These are phyloP conservation scores for Papiliotrema flavescens DNA, from an alignment of 1,284 basidiomycete genomes.

Conservation along the genomic window DNA sequence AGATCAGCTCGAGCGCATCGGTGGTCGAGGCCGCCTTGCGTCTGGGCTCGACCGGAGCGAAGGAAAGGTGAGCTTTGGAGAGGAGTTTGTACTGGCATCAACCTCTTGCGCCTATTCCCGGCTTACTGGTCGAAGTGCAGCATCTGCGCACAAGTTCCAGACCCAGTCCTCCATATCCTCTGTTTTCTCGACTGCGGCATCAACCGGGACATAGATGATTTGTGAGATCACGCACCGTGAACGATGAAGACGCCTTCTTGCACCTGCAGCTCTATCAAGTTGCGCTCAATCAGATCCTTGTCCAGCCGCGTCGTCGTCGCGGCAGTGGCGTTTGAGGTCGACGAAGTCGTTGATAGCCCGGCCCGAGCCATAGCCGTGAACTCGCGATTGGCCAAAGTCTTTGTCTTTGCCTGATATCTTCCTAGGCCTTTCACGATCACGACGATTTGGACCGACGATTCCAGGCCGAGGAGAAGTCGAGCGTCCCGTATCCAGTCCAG, in stretches of 20 bases:
- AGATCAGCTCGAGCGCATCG: conserved; percentile 43
- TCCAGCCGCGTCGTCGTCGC: conserved; percentile 10
- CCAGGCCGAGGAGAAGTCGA: conserved; percentile 22
- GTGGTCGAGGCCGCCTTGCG: conserved; percentile 21
- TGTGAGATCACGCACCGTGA: conserved; percentile 27
- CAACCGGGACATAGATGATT: not conserved
- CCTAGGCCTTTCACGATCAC: conserved; percentile 44
- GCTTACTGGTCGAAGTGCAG: conserved; percentile 46
- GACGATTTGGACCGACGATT: conserved; percentile 29
- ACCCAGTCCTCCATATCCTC: conserved; percentile 48
- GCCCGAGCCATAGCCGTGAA: conserved; percentile 37
- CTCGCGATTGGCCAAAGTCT: conserved; percentile 27
- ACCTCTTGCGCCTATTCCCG: not conserved
- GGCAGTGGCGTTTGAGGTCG: not conserved
- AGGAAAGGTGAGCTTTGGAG: conserved; percentile 46
- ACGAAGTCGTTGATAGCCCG: conserved; percentile 11
- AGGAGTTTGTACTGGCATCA: conserved; percentile 39
- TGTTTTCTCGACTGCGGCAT: conserved; percentile 41
- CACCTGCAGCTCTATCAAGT: conserved; percentile 42
- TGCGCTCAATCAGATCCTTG: conserved; percentile 40
- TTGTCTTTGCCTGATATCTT: conserved; percentile 38
- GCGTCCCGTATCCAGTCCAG: conserved; percentile 32
- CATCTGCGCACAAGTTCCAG: conserved; percentile 44
- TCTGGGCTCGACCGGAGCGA: conserved; percentile 34
- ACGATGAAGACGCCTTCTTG: conserved; percentile 37